These are phyloP conservation scores for Sordariomycetes sp. DNA, from an alignment of 2,329 filamentous ascomycete genomes.

Conservation along the genomic window DNA sequence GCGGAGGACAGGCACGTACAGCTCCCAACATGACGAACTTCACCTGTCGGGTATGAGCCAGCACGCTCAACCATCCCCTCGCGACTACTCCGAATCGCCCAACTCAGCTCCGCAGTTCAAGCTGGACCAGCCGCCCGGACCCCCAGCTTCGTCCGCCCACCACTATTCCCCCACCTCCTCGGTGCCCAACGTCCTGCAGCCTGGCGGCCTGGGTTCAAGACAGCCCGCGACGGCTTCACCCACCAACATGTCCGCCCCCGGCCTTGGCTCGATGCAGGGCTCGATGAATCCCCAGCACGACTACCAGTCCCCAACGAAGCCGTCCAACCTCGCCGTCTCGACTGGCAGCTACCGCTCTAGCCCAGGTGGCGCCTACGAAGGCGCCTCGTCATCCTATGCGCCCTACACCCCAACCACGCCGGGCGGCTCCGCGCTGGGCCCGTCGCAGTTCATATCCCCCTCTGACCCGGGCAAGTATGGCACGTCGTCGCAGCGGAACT, in stretches of 20 bases:
- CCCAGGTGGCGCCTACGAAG: slow-evolving; percentile 48
- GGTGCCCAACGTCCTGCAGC: slow-evolving; percentile 49
- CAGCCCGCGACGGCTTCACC: slow-evolving; percentile 19
- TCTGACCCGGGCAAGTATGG: slow-evolving; percentile 41
- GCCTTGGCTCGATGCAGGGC: not conserved
- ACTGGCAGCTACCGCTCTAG: slow-evolving; percentile 70
- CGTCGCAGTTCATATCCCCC: slow-evolving; percentile 56
- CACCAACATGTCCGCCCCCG: slow-evolving; percentile 23
- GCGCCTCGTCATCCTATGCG: slow-evolving; percentile 34
- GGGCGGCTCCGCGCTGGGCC: slow-evolving; percentile 26
- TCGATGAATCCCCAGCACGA: slow-evolving; percentile 23
- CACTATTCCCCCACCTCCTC: slow-evolving; percentile 28
- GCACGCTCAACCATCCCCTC: slow-evolving; percentile 31
- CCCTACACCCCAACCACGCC: slow-evolving; percentile 56
- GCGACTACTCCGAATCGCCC: slow-evolving; percentile 27
- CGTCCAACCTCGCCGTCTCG: slow-evolving; percentile 51
- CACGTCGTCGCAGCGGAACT: slow-evolving; percentile 46
- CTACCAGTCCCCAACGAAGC: slow-evolving; percentile 54
- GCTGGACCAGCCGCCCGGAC: slow-evolving; percentile 31
- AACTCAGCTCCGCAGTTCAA: slow-evolving; percentile 34
- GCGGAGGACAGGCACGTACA: slow-evolving; percentile 12
- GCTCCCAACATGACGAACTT: slow-evolving; percentile 36
- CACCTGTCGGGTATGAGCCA: slow-evolving; percentile 40
- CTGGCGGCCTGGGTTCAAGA: slow-evolving; percentile 32
- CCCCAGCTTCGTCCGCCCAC: slow-evolving; percentile 23